These are phyloP conservation scores for Trichophyton equinum DNA, from an alignment of 2,329 filamentous ascomycete genomes.

Conservation along the genomic window DNA sequence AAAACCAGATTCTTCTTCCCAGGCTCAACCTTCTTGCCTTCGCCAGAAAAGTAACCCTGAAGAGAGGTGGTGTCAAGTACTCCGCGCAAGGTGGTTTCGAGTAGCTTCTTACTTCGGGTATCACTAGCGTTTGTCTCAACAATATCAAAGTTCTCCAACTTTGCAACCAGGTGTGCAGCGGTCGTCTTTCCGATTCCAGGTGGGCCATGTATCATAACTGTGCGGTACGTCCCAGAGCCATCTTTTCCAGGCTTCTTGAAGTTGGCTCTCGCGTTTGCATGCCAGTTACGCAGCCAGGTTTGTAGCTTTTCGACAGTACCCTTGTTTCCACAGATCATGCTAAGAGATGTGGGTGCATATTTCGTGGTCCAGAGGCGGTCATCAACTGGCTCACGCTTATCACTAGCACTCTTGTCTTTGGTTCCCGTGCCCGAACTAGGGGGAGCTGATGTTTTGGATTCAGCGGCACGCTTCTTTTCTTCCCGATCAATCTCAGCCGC, in stretches of 20 bases:
- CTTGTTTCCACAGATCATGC: slow-evolving; percentile 93
- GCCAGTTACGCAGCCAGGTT: slow-evolving; percentile 73
- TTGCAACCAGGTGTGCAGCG: slow-evolving; percentile 85
- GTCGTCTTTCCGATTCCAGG: slow-evolving; percentile 97
- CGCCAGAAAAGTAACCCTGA: slow-evolving; percentile 75
- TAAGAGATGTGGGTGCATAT: slow-evolving; percentile 75
- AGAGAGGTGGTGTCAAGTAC: slow-evolving; percentile 89
- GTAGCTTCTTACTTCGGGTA: slow-evolving; percentile 85
- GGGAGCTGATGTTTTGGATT: slow-evolving; percentile 40
- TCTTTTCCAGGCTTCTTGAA: slow-evolving; percentile 78
- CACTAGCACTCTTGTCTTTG: slow-evolving; percentile 25
- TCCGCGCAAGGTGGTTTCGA: slow-evolving; percentile 77
- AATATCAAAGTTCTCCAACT: slow-evolving; percentile 83
- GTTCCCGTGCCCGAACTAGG: slow-evolving; percentile 16
- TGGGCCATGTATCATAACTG: slow-evolving; percentile 90
- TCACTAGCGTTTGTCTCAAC: slow-evolving; percentile 95
- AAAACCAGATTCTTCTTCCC: slow-evolving; percentile 87
- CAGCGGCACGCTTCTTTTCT: slow-evolving; percentile 45
- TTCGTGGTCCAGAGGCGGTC: slow-evolving; percentile 83
- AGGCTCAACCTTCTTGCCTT: slow-evolving; percentile 65
- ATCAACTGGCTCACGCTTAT: slow-evolving; percentile 30
- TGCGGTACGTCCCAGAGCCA: slow-evolving; percentile 68
- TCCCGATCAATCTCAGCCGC: slow-evolving; percentile 76
- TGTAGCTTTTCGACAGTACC: slow-evolving; percentile 78
- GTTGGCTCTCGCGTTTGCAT: slow-evolving; percentile 60